phyloP scores from a whole-genome alignment of 208 protist genomes.

The Acanthamoeba polyphaga region DNA sequence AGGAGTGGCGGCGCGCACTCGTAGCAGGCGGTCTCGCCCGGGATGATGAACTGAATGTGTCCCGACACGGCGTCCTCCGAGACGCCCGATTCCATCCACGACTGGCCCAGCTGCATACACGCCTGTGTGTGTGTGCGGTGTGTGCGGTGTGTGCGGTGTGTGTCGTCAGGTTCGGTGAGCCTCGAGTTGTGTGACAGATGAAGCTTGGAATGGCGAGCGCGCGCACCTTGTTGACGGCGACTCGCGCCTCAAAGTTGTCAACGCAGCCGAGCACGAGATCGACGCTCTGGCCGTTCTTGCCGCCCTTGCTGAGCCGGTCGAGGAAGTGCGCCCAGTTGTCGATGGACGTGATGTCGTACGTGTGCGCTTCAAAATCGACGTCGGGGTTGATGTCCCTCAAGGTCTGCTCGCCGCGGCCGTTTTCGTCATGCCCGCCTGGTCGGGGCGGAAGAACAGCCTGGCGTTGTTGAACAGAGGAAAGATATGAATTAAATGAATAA shows the following conservation, averaged over 20 bases:
- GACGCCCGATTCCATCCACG: slow-evolving; percentile 98
- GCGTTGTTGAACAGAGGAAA: slow-evolving; percentile 10
- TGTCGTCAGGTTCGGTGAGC: neutral
- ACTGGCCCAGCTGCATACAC: slow-evolving; percentile 93
- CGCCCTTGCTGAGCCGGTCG: slow-evolving; percentile 87
- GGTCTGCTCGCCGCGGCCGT: slow-evolving; percentile 93
- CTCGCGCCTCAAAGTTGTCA: slow-evolving; percentile 97
- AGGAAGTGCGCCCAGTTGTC: slow-evolving; percentile 94
- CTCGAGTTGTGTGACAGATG: neutral
- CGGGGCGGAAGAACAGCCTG: slow-evolving; percentile 96
- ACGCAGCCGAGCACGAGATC: slow-evolving; percentile 96
- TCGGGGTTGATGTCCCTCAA: slow-evolving; percentile 96
- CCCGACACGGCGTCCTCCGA: slow-evolving; percentile 97
- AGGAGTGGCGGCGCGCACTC: slow-evolving; percentile 95
- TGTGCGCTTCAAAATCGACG: slow-evolving; percentile 93
- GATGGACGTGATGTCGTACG: slow-evolving; percentile 95
- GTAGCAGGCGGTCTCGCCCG: slow-evolving; percentile 93
- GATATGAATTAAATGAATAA: neutral
- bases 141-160: too few relatives aligned
- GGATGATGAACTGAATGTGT: slow-evolving; percentile 97
- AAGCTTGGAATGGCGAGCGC: neutral
- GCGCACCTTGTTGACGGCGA: slow-evolving; percentile 94
- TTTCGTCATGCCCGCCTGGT: slow-evolving; percentile 96
- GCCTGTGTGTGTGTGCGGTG: slow-evolving; percentile 80
- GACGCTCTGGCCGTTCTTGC: slow-evolving; percentile 85